Evolutionary conservation across 306 rosid genomes (phyloP).

Genomic region (Acacia confusa): DNA sequence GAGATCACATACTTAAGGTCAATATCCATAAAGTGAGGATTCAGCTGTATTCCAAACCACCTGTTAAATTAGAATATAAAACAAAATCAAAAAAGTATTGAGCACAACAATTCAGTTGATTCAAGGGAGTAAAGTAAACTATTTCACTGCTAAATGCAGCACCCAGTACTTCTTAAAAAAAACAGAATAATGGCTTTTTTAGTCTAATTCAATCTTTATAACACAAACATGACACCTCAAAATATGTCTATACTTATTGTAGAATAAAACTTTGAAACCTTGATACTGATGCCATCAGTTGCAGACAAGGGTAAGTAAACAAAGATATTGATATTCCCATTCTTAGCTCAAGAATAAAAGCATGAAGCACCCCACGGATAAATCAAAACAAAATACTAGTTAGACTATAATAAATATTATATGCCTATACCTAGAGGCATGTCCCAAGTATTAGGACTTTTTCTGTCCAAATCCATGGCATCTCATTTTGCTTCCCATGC

Average conservation of each 20-base stretch:
- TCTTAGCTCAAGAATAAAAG: neutral
- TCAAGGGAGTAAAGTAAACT: constrained; percentile 24
- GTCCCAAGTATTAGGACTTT: constrained; percentile 4
- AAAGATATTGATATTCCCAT: constrained; percentile 8
- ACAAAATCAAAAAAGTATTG: constrained; percentile 27
- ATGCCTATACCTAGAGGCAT: constrained; percentile 4
- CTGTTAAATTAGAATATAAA: constrained; percentile 45
- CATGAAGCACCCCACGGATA: constrained; percentile 2
- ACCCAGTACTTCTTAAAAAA: neutral
- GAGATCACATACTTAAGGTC: constrained; percentile 90
- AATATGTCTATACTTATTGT: neutral
- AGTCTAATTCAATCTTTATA: neutral
- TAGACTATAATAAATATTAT: constrained; percentile 7
- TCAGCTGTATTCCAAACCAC: constrained; percentile 98
- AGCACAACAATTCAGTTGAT: constrained; percentile 15
- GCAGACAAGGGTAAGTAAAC: neutral
- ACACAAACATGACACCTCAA: neutral
- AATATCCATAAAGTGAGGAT: constrained; percentile 85
- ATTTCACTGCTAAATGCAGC: constrained; percentile 2
- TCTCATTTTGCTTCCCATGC: neutral
- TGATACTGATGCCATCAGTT: neutral
- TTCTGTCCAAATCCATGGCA: neutral
- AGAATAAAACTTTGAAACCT: neutral
- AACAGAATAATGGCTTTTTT: neutral
- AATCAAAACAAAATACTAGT: neutral